A percentile compares a stretch with the other conserved stretches of the same genome.
These are phyloP conservation scores for Penicillium coffeae DNA, from an alignment of 495 filamentous ascomycete genomes.

Conservation along the genomic window DNA sequence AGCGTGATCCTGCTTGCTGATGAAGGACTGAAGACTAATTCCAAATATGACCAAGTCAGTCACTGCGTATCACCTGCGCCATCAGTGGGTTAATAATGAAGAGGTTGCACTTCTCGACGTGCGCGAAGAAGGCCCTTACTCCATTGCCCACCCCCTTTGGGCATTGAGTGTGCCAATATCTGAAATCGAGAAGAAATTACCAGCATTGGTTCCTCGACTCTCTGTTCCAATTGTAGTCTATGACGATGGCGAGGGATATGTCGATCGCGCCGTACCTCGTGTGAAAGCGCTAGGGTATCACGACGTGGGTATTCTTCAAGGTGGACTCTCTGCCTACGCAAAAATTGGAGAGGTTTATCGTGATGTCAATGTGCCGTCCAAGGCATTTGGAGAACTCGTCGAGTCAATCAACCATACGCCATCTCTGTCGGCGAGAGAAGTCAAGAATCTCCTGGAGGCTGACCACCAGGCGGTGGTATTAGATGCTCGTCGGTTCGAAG, in stretches of 20 bases:
- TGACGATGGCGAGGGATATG: conserved; percentile 21
- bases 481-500: conserved; percentile 22
- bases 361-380: conserved; percentile 27
- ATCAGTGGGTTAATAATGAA: conserved; percentile 11
- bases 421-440: conserved; percentile 19
- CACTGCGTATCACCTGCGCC: conserved; percentile 11
- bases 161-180: conserved; percentile 23
- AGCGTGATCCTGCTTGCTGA: too few species aligned
- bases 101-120: conserved; percentile 23
- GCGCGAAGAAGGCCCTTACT: conserved; percentile 25
- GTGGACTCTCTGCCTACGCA: conserved; percentile 17
- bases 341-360: conserved; percentile 23
- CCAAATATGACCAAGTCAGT: conserved; percentile 1
- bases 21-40: too few species aligned
- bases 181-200: conserved; percentile 18
- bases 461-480: conserved; percentile 16
- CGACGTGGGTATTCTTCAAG: conserved; percentile 17
- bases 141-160: conserved; percentile 19
- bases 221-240: conserved; percentile 18
- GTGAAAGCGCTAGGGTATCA: conserved; percentile 14
- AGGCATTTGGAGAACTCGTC: conserved; percentile 27
- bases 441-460: conserved; percentile 15
- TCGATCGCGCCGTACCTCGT: conserved; percentile 11
- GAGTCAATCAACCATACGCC: conserved; percentile 27
- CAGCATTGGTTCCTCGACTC: conserved; percentile 13